Evolutionary conservation across 1,284 basidiomycete species (phyloP).

Genomic region (Rugosomyces carneus): DNA sequence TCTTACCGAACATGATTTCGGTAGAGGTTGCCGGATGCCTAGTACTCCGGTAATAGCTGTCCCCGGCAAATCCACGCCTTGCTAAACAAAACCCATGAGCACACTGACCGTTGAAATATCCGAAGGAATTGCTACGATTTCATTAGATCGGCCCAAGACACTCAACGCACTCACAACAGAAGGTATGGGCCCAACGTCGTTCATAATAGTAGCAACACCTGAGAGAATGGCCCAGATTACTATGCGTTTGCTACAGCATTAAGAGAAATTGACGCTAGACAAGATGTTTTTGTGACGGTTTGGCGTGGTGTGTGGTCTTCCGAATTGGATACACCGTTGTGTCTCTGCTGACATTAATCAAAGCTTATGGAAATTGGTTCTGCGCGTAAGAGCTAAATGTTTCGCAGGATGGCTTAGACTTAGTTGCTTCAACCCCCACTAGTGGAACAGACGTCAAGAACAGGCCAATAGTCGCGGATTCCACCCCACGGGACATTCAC

Average conservation of each 20-base stretch:
- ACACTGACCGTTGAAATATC: conserved; percentile 43
- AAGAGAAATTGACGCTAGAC: conserved; percentile 49
- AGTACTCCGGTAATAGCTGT: background rate
- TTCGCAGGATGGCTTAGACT: background rate
- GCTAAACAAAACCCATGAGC: conserved; percentile 28
- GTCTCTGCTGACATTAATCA: conserved; percentile 19
- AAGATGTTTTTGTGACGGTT: conserved; percentile 59
- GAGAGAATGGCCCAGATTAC: conserved; percentile 43
- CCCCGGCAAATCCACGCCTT: background rate
- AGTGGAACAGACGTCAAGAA: conserved; percentile 53
- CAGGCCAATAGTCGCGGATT: conserved; percentile 10
- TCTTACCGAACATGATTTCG: no score
- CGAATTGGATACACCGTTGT: background rate
- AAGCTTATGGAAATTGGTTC: conserved; percentile 62
- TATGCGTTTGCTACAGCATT: conserved; percentile 51
- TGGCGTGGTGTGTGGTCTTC: conserved; percentile 49
- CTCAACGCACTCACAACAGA: conserved; percentile 55
- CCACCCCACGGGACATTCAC: conserved; percentile 27
- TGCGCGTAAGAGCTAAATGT: conserved; percentile 49
- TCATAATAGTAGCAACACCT: background rate
- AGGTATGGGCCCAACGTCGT: conserved; percentile 32
- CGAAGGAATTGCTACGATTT: conserved; percentile 61
- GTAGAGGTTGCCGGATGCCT: no score
- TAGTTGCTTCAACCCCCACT: background rate
- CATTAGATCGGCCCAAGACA: conserved; percentile 51